phyloP scores from a whole-genome alignment of 768 basidiomycete genomes.

The Butyriboletus loyo region DNA sequence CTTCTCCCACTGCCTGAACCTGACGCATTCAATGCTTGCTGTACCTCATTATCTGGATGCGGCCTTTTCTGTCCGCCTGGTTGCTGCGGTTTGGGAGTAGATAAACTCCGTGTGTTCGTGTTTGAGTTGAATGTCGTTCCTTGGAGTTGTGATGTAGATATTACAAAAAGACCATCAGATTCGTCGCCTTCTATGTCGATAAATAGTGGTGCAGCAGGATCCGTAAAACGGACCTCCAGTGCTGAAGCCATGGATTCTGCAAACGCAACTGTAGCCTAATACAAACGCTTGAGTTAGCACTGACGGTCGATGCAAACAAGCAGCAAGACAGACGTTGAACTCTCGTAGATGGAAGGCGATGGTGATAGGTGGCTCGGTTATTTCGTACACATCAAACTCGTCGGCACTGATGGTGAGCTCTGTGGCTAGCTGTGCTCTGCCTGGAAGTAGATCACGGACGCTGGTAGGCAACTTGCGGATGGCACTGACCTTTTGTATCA shows the following conservation, averaged over 20 bases:
- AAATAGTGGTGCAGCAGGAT: constrained; percentile 69
- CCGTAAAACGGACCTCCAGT: constrained; percentile 73
- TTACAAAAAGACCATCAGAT: constrained; percentile 66
- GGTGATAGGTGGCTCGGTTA: constrained; percentile 58
- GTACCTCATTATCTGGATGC: constrained; percentile 21
- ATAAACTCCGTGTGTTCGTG: constrained; percentile 10
- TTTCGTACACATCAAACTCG: constrained; percentile 77
- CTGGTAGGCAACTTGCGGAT: neutral
- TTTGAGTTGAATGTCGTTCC: constrained; percentile 23
- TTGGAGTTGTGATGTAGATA: constrained; percentile 69
- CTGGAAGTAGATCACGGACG: constrained; percentile 33
- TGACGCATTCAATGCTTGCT: constrained; percentile 28
- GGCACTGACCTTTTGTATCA: constrained; percentile 55
- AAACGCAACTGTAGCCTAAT: constrained; percentile 74
- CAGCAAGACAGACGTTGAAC: constrained; percentile 57
- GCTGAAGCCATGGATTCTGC: constrained; percentile 67
- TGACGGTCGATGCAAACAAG: neutral
- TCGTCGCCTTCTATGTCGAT: constrained; percentile 72
- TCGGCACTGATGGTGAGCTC: constrained; percentile 74
- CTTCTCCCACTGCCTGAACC: constrained; percentile 12
- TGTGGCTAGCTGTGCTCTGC: constrained; percentile 62
- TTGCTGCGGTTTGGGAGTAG: constrained; percentile 17
- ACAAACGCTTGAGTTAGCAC: neutral
- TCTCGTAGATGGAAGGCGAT: constrained; percentile 81
- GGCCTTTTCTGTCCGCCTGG: constrained; percentile 20